Conservation (phyloP, 208 protist species). For the Trypanosoma conorhini region DNA sequence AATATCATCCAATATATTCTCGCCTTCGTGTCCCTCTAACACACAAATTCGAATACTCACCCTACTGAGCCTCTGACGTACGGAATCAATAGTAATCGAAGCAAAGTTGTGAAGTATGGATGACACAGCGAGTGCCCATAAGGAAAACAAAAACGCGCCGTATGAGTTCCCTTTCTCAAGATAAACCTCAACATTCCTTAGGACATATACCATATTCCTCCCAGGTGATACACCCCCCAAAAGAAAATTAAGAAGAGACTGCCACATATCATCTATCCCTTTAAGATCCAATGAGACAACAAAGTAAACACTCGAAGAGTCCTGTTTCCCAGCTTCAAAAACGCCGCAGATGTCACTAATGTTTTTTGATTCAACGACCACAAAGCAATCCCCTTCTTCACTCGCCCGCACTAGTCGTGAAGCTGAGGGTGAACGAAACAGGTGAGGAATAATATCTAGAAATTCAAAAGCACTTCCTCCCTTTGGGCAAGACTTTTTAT, state of each 20-base stretch:
- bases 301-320: not conserved
- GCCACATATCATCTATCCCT: slow-evolving; percentile 30
- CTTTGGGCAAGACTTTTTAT: not conserved
- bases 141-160: slow-evolving; percentile 50
- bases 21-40: slow-evolving; percentile 24
- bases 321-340: not conserved
- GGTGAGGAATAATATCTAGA: slow-evolving; percentile 17
- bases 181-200: slow-evolving; percentile 48
- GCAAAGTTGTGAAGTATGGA: slow-evolving; percentile 43
- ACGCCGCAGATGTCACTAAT: not conserved
- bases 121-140: slow-evolving; percentile 37
- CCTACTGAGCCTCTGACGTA: slow-evolving; percentile 16
- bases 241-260: slow-evolving; percentile 25
- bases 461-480: not conserved
- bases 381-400: slow-evolving; percentile 16
- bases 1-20: slow-evolving; percentile 36
- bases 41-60: slow-evolving; percentile 37
- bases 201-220: slow-evolving; percentile 19
- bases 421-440: slow-evolving; percentile 2
- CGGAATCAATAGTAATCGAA: slow-evolving; percentile 30
- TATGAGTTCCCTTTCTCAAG: slow-evolving; percentile 29
- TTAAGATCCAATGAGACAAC: slow-evolving; percentile 21
- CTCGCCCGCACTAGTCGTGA: slow-evolving; percentile 3
- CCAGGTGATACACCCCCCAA: slow-evolving; percentile 4
- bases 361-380: slow-evolving; percentile 12